Evolutionary conservation across 2,329 filamentous ascomycete species (phyloP).

Genomic region (Colletotrichum liaoningense): DNA sequence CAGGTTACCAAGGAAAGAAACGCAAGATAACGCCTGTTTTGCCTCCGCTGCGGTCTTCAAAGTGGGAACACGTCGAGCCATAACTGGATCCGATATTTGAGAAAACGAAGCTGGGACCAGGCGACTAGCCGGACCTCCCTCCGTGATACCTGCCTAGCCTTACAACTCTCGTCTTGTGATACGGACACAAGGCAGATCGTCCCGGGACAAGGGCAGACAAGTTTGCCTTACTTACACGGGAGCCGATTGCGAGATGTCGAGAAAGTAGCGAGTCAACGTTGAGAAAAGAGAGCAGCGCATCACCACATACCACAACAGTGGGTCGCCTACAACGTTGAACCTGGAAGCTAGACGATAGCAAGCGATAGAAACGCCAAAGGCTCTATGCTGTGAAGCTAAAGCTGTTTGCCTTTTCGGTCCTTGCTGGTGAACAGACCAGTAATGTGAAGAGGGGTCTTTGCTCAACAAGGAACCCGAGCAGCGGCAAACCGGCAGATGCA

Average conservation of each 20-base stretch:
- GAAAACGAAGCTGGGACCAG: neutral
- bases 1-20: neutral
- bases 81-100: neutral
- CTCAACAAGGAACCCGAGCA: neutral
- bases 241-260: neutral
- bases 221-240: neutral
- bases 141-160: neutral
- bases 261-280: neutral
- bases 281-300: neutral
- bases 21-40: neutral
- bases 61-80: neutral
- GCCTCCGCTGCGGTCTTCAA: neutral
- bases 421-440: neutral
- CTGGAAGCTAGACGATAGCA: neutral
- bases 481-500: neutral
- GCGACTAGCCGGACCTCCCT: neutral
- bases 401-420: conserved; percentile 11
- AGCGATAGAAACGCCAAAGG: neutral
- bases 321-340: neutral
- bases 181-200: neutral
- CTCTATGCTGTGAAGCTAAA: conserved; percentile 3
- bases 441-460: neutral
- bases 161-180: neutral
- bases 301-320: neutral
- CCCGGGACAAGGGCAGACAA: neutral